phyloP scores from a whole-genome alignment of 2,329 filamentous ascomycete genomes.

The Blastomyces emzantsi region DNA sequence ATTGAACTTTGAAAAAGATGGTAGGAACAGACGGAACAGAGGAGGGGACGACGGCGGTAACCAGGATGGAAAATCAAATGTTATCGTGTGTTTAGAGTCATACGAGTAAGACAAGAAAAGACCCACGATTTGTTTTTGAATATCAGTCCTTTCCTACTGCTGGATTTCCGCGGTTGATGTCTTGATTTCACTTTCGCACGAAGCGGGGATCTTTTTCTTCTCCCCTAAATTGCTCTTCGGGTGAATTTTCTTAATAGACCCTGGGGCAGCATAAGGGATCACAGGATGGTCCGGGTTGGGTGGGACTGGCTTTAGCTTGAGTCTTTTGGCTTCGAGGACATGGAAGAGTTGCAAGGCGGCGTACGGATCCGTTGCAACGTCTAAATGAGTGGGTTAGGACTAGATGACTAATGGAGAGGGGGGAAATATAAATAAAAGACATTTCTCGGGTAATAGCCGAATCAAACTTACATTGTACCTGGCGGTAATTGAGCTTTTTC shows the following conservation, averaged over 20 bases:
- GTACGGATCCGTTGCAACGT: slow-evolving; percentile 77
- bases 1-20: background rate
- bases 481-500: slow-evolving; percentile 49
- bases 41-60: background rate
- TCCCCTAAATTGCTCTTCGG: background rate
- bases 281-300: background rate
- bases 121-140: background rate
- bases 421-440: too few relatives aligned
- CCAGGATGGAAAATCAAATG: background rate
- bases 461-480: slow-evolving; percentile 57
- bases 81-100: background rate
- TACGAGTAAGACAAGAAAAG: background rate
- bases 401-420: too few relatives aligned
- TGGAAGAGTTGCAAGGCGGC: slow-evolving; percentile 66
- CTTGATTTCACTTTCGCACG: background rate
- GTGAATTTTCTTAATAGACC: background rate
- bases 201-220: background rate
- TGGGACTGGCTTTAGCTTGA: background rate
- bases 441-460: background rate
- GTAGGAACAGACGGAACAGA: background rate
- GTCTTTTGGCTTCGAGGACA: slow-evolving; percentile 53
- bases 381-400: slow-evolving; percentile 31
- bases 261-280: background rate
- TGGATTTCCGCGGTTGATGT: background rate
- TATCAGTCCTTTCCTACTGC: background rate